Conservation (phyloP, 352 stramenopile genomes). For the Saprolegnia diclina region DNA sequence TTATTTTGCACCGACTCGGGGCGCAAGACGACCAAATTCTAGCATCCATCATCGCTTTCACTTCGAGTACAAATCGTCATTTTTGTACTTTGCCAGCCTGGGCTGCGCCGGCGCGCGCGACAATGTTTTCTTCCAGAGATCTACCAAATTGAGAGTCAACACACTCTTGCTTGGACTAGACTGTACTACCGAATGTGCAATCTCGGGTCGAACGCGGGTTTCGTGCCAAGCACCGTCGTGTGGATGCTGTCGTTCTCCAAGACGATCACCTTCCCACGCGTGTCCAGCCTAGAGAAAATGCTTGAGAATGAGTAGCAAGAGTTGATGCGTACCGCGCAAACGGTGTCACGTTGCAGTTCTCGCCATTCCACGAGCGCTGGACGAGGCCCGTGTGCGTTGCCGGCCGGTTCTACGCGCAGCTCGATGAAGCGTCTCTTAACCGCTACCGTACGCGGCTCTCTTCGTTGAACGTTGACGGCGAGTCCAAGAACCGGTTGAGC, state of each 20-base stretch:
- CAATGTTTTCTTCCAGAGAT: constrained; percentile 19
- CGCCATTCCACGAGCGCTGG: constrained; percentile 24
- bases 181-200: constrained; percentile 13
- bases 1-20: constrained; percentile 21
- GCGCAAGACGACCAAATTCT: constrained; percentile 9
- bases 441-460: constrained; percentile 12
- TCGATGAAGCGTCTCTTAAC: background rate
- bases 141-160: background rate
- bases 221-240: constrained; percentile 22
- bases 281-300: constrained; percentile 5
- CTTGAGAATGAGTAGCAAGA: background rate
- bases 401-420: constrained; percentile 1
- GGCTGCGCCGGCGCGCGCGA: constrained; percentile 4
- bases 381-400: constrained; percentile 14
- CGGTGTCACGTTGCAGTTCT: constrained; percentile 19
- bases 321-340: constrained; percentile 5
- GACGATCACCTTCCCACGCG: constrained; percentile 19
- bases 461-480: constrained; percentile 16
- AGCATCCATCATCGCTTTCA: too few species aligned
- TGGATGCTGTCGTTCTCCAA: constrained; percentile 26
- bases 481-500: constrained; percentile 21
- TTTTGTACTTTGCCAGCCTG: constrained; percentile 10
- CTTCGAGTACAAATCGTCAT: too few species aligned
- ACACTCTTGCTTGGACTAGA: background rate
- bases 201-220: constrained; percentile 8